Evolutionary conservation across 352 stramenopile species (phyloP).

Genomic region (Phytophthora citrophthora): DNA sequence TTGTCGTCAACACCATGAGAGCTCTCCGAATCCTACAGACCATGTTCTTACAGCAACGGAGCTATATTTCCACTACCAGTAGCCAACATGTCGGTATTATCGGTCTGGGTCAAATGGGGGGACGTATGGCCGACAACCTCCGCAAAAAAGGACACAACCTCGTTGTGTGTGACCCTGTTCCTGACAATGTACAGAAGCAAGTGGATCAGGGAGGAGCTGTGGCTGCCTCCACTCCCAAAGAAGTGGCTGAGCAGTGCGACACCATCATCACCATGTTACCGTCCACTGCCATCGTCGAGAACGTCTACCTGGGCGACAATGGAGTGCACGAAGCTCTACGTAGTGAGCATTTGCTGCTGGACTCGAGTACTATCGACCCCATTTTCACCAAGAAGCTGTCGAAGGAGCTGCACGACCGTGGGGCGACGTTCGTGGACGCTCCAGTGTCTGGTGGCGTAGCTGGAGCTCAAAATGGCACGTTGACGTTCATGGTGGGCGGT

Average conservation of each 20-base stretch:
- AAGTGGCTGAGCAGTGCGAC: conserved; percentile 78
- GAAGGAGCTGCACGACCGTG: conserved; percentile 56
- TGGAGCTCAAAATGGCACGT: conserved; percentile 94
- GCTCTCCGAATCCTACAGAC: neutral
- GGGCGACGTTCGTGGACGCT: conserved; percentile 92
- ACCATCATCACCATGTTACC: conserved; percentile 97
- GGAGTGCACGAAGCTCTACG: conserved; percentile 76
- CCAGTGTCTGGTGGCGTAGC: conserved; percentile 96
- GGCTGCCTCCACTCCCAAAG: conserved; percentile 56
- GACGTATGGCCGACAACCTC: conserved; percentile 93
- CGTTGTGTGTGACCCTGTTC: conserved; percentile 82
- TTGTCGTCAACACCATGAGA: neutral
- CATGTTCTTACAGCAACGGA: conserved; percentile 76
- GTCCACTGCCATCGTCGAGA: conserved; percentile 88
- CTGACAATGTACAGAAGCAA: conserved; percentile 56
- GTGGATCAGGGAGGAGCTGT: conserved; percentile 52
- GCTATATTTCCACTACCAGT: neutral
- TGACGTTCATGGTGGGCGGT: conserved; percentile 98
- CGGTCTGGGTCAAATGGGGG: conserved; percentile 94
- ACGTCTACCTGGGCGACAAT: conserved; percentile 73
- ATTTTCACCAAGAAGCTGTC: conserved; percentile 91
- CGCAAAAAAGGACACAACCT: conserved; percentile 77
- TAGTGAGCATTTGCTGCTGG: conserved; percentile 91
- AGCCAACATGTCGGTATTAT: conserved; percentile 86
- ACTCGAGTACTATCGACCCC: conserved; percentile 96